A percentile compares a stretch with the other conserved stretches of the same genome.
Evolutionary conservation across 148 eudicot species (phyloP).

Genomic region (Vaccinium myrtillus): DNA sequence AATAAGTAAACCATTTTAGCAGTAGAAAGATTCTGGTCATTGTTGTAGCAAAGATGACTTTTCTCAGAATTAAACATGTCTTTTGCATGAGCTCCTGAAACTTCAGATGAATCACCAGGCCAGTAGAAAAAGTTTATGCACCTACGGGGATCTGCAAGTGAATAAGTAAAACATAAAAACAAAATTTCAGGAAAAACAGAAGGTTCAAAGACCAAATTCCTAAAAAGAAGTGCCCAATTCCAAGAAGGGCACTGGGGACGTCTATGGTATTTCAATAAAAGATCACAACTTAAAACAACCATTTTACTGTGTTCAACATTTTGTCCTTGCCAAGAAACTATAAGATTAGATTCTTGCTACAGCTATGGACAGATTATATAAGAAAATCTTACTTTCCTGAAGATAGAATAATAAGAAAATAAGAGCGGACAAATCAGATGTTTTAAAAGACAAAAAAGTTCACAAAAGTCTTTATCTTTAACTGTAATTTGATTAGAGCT

Average conservation of each 20-base stretch:
- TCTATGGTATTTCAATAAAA: not conserved
- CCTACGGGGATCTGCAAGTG: constrained; percentile 10
- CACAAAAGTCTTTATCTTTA: not conserved
- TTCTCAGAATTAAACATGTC: not conserved
- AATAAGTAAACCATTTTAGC: constrained; percentile 7
- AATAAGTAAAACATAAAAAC: constrained; percentile 8
- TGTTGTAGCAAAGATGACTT: not conserved
- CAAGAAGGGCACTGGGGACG: not conserved
- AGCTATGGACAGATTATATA: not conserved
- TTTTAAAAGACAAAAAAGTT: not conserved
- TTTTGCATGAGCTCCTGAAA: constrained; percentile 5
- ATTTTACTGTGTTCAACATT: not conserved
- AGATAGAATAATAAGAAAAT: not conserved
- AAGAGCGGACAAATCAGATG: not conserved
- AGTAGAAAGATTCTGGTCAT: not conserved
- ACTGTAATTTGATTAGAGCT: not conserved
- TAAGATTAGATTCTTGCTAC: not conserved
- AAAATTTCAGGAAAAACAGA: not conserved
- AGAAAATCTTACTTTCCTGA: not conserved
- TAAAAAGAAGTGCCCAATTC: not conserved
- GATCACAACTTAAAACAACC: not conserved
- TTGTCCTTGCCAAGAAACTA: not conserved
- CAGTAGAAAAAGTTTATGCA: constrained; percentile 10
- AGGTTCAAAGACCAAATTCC: not conserved
- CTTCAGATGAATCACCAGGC: constrained; percentile 13